Conservation (phyloP, 2,329 filamentous ascomycete genomes). For the Penicillium sp. region DNA sequence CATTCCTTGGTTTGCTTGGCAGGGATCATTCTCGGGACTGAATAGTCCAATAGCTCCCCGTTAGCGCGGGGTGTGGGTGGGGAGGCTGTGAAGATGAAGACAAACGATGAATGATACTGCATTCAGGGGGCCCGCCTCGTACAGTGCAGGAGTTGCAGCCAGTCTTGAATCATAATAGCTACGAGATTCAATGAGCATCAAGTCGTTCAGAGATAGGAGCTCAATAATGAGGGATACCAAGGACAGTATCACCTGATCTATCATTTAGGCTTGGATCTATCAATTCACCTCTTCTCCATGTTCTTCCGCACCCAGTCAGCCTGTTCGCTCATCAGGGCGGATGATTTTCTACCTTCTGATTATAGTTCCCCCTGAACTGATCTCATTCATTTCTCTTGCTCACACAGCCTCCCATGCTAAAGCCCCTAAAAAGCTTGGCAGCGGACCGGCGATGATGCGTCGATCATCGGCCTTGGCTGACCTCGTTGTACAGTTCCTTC, state of each 20-base stretch:
- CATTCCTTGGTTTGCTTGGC: conserved; percentile 20
- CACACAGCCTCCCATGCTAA: conserved; percentile 16
- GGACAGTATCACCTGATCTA: neutral
- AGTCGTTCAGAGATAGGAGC: neutral
- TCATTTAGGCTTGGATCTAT: conserved; percentile 7
- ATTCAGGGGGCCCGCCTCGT: conserved; percentile 8
- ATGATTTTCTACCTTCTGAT: neutral
- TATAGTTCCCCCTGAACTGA: neutral
- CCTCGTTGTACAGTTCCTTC: conserved; percentile 18
- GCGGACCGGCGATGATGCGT: conserved; percentile 36
- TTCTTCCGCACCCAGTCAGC: neutral
- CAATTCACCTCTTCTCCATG: neutral
- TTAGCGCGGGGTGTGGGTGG: conserved; percentile 1
- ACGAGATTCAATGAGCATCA: neutral
- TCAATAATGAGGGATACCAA: neutral
- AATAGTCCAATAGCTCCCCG: conserved; percentile 20
- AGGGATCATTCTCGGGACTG: neutral
- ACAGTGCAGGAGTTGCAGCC: neutral
- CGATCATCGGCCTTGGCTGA: conserved; percentile 37
- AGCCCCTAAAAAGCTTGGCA: conserved; percentile 39
- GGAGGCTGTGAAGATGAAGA: conserved; percentile 24
- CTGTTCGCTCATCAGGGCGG: neutral
- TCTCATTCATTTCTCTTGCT: conserved; percentile 2
- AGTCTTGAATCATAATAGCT: neutral
- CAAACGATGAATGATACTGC: conserved; percentile 2